Evolutionary conservation across 352 stramenopile species (phyloP), one percentile per base, ranked within the genome.

Genomic region (Globisporangium spiculum): DNA sequence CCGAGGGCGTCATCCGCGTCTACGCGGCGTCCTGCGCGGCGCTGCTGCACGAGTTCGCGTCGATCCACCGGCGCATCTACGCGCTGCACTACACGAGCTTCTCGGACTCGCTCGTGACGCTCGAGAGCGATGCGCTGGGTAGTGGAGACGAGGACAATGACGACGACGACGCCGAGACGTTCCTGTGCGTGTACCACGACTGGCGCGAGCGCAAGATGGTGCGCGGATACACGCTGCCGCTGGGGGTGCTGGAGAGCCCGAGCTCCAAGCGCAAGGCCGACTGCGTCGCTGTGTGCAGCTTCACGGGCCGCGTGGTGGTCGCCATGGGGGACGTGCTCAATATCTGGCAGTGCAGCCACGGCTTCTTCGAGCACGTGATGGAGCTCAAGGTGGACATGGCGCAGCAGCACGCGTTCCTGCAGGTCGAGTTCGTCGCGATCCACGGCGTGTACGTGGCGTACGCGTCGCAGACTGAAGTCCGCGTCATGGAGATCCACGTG

Each of bases 311-410:
- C 41, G 86, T 96, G 1, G 81, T 85, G 9, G 81, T 96, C 6
- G 86, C 83, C 4, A 93, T 90, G 80, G 83, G 86, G 20, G 77
- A 79, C 9, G 77, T 90, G 32, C 65, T 96, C 52, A 96, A 96
- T 65, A 85, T 96, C 20, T 96, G 88, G 88, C 88, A 96, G 66
- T 94, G 86, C 67, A 93, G 86, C 59, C 80, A 75, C 50, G 86
- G 86, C 57, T 93, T 96, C 70, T 96, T 96, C 62, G 86, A 96
- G 78, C 88, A 96, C 66, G 85, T 96, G n/a, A 87, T 96, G 79
- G 88, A 96, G 70, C 76, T 96, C 36, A 87, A 84, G 52, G 81
- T 94, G n/a, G 86, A 92, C 52, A 90, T 92, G 77, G 67, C 83
- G 9, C 83, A 91, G 68, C 75, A 75, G n/a, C 80, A 89, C 65